phyloP scores from a whole-genome alignment of 139 green algal genomes.

The Mychonastes homosphaera region DNA sequence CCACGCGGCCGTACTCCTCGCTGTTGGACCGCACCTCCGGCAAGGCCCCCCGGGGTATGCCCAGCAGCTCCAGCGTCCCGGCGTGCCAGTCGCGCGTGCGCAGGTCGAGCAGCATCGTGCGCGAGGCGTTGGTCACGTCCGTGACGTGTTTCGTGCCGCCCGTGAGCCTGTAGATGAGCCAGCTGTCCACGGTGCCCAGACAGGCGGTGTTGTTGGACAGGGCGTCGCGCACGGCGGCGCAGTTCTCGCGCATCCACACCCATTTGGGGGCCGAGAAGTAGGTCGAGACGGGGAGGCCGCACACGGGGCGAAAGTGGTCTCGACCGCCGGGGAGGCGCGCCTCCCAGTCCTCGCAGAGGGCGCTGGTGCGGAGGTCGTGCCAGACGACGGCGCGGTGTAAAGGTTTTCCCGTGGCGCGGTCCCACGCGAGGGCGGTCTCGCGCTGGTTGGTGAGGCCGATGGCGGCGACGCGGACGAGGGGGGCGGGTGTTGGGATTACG shows the following conservation, averaged over 20 bases:
- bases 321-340: conserved; percentile 18
- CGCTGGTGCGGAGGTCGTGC: conserved; percentile 78
- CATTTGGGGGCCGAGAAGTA: conserved; percentile 96
- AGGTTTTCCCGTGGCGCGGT: conserved; percentile 54
- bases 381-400: conserved; percentile 94
- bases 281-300: conserved; percentile 83
- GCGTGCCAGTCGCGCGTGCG: conserved; percentile 62
- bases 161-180: conserved; percentile 93
- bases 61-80: conserved; percentile 50
- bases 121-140: conserved; percentile 86
- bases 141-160: conserved; percentile 64
- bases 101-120: conserved; percentile 90
- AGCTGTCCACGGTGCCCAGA: conserved; percentile 95
- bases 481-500: too few relatives aligned
- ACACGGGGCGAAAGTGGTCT: conserved; percentile 59
- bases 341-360: conserved; percentile 18
- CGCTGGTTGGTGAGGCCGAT: conserved; percentile 94
- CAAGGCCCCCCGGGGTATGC: conserved; percentile 42
- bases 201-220: conserved; percentile 17
- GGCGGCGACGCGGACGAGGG: conserved; percentile 24
- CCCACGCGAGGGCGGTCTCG: conserved; percentile 86
- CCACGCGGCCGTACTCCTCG: conserved; percentile 53
- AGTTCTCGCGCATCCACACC: conserved; percentile 83
- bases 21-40: conserved; percentile 71
- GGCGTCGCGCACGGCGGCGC: conserved; percentile 50